phyloP scores from a whole-genome alignment of 208 protist genomes.

The Acanthamoeba divionensis region DNA sequence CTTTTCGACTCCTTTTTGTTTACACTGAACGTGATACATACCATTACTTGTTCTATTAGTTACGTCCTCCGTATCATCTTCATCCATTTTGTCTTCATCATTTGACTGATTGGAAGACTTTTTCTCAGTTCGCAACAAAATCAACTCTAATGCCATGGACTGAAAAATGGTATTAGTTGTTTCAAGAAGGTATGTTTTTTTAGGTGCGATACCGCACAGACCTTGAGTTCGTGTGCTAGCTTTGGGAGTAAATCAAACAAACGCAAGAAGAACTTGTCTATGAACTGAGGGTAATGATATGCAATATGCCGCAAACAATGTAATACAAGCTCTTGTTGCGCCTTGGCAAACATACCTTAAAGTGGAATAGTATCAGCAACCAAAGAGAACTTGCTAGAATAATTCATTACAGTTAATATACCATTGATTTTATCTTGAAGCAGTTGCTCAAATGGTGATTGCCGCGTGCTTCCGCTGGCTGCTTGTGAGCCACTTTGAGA shows the following conservation, averaged over 20 bases:
- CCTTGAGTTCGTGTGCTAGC: constrained; percentile 54
- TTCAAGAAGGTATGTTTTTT: neutral
- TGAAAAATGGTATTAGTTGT: neutral
- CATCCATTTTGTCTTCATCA: neutral
- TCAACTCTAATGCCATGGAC: constrained; percentile 59
- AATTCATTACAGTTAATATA: neutral
- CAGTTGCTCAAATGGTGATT: constrained; percentile 56
- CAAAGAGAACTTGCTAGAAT: neutral
- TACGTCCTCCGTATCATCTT: neutral
- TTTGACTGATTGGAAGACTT: neutral
- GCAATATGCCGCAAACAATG: constrained; percentile 69
- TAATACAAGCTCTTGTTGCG: constrained; percentile 55
- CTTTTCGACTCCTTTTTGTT: too few relatives aligned
- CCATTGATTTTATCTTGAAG: constrained; percentile 57
- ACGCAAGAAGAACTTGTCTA: constrained; percentile 68
- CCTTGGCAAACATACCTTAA: constrained; percentile 37
- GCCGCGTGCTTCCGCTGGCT: neutral
- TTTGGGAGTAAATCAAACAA: constrained; percentile 68
- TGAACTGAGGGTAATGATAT: constrained; percentile 62
- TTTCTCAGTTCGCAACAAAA: constrained; percentile 46
- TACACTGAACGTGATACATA: too few relatives aligned
- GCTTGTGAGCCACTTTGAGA: neutral
- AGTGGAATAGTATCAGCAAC: neutral
- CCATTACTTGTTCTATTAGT: too few relatives aligned
- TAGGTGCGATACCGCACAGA: neutral